Evolutionary conservation across 148 eudicot genomes (phyloP), one percentile per base, ranked within the genome.

Genomic region (Cornus kousa): DNA sequence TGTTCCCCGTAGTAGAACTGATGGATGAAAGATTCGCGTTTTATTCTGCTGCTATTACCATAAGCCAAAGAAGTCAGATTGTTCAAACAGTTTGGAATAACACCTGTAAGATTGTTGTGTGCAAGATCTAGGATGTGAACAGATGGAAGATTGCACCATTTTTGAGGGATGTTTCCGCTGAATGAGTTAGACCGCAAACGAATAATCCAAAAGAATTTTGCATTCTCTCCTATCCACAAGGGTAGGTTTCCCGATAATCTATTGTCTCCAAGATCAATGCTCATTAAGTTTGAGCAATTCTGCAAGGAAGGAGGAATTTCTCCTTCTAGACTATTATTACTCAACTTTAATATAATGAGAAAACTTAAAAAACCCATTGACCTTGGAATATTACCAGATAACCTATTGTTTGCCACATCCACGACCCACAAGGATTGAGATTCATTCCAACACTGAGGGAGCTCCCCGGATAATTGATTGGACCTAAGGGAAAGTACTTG

Each of bases 271-370:
- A 65, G 68, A 65, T 65, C 68, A 65, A 65, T 9, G 13, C 68
- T 24, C 68, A 3, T 9, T 5, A 65, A 7, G 28, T 28, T 28
- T 14, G 68, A 65, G 31, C 68, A 65, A 65, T 65, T 65, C 32
- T 65, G 33, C 68, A 65, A 65, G 3, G 68, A n/a, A 2, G 68
- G 28, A 65, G 84, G 86, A 74, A 84, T 80, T 31, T 68, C 68
- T 2, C 86, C 86, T 2, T 72, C 48, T 7, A 84, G 73, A 23
- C 74, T 53, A 73, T 84, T 84, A 50, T 71, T 37, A n/a, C 84
- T 81, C 77, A 84, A 76, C 22, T 75, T 72, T 50, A 83, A 68
- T 12, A 4, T 0, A 7, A 19, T 59, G 22, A 83, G 64, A 32
- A 70, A 72, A 14, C 71, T 33, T 12, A 80, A n/a, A 37, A 12